Conservation (phyloP, 2,329 filamentous ascomycete genomes). For the Sporothrix phasma region DNA sequence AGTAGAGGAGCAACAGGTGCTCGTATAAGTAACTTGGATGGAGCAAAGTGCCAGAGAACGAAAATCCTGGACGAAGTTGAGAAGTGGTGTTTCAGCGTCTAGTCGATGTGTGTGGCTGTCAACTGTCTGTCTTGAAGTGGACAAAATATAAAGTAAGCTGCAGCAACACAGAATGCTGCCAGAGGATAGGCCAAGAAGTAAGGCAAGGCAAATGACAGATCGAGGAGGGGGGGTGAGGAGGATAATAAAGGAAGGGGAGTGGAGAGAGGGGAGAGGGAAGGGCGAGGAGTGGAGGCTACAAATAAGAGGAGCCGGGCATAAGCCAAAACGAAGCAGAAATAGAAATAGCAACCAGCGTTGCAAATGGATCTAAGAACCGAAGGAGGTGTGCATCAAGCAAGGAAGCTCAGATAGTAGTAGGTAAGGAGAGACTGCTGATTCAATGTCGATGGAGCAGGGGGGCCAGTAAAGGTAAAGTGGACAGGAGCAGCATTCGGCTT, state of each 20-base stretch:
- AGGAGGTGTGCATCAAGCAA: not conserved
- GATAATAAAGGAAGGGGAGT: not conserved
- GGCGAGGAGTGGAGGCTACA: not conserved
- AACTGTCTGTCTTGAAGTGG: not conserved
- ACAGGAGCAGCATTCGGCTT: slow-evolving; percentile 42
- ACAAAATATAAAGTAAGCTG: not conserved
- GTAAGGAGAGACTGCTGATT: slow-evolving; percentile 25
- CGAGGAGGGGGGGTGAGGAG: not conserved
- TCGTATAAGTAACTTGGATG: slow-evolving; percentile 2
- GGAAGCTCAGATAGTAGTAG: not conserved
- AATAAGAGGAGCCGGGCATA: not conserved
- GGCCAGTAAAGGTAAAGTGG: slow-evolving; percentile 29
- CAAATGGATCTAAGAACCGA: not conserved
- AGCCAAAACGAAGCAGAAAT: not conserved
- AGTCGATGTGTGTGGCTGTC: not conserved
- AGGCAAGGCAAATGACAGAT: not conserved
- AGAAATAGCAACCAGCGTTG: not conserved
- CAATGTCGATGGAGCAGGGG: slow-evolving; percentile 23
- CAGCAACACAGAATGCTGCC: not conserved
- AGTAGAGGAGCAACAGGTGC: not conserved
- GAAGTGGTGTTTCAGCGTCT: not conserved
- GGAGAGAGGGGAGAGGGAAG: not conserved
- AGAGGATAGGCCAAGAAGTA: not conserved
- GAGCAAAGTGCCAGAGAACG: too few relatives aligned
- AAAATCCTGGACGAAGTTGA: not conserved